Conservation (phyloP, 345 rosid genomes). For the Dovyalis caffra region DNA sequence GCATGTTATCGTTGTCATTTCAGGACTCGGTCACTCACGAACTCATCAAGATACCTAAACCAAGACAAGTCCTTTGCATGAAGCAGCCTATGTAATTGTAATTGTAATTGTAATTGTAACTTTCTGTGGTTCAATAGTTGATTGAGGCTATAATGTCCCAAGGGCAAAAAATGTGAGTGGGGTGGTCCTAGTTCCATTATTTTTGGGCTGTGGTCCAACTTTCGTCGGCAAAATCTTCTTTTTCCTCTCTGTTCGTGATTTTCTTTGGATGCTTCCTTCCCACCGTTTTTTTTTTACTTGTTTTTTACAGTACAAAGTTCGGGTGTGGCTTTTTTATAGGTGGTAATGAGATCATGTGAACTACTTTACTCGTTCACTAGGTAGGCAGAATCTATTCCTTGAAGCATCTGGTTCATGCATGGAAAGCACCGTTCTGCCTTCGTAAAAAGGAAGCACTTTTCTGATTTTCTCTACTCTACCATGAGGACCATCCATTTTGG, state of each 20-base stretch:
- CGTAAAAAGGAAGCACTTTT: neutral
- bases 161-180: no score
- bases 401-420: neutral
- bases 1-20: neutral
- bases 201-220: neutral
- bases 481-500: no score
- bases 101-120: no score
- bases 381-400: neutral
- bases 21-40: neutral
- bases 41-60: no score
- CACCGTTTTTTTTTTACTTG: neutral
- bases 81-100: no score
- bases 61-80: no score
- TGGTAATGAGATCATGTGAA: neutral
- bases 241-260: neutral
- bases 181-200: no score
- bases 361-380: neutral
- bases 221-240: neutral
- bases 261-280: neutral
- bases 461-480: no score
- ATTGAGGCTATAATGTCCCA: no score
- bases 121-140: no score
- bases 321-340: neutral
- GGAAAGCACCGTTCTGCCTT: neutral
- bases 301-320: neutral